Evolutionary conservation across 495 filamentous ascomycete genomes (phyloP), one percentile per base, ranked within the genome.

Genomic region (Extremus antarcticus): DNA sequence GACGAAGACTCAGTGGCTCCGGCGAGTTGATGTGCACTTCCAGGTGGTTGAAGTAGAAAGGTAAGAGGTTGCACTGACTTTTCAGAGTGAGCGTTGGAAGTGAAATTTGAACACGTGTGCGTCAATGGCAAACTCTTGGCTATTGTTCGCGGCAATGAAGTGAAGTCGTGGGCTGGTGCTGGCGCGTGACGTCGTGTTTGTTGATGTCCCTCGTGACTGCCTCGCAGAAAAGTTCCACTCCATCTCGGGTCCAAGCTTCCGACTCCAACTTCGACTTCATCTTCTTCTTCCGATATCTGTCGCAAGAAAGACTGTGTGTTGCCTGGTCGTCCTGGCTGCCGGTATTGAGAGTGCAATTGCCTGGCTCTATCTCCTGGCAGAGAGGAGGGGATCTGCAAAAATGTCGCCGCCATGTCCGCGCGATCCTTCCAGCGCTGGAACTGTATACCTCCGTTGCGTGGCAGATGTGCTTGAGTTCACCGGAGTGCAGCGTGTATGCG

Each of bases 361-460:
- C 23, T 35, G n/a, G 29, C 24, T 19, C 49, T 25, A n/a, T 51
- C 49, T 22, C 49, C 49, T 51, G 49, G 49, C 25, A 13, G 49
- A 51, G 49, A 25, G 13, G 25, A 17, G 8, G 24, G 24, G 16
- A 3, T 19, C 49, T 24, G 25, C n/a, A 51, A 38, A 11, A 23
- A 35, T 39, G 32, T 15, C 29, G 15, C 25, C 49, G 25, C 25
- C 49, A 38, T 39, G 3, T 15, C 20, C 23, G 43, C 43, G 43
- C n/a, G n/a, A n/a, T n/a, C n/a, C n/a, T n/a, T n/a, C n/a, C n/a
- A n/a, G n/a, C n/a, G n/a, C n/a, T n/a, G n/a, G n/a, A n/a, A n/a
- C n/a, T 45, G 41, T 35, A 35, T 35, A 35, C 29, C 29, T 13
- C 13, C 13, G 29, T 13, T 35, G 7, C 29, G 13, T 13, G 29